Evolutionary conservation across 495 filamentous ascomycete species (phyloP).

Genomic region (Baudoinia panamericana): DNA sequence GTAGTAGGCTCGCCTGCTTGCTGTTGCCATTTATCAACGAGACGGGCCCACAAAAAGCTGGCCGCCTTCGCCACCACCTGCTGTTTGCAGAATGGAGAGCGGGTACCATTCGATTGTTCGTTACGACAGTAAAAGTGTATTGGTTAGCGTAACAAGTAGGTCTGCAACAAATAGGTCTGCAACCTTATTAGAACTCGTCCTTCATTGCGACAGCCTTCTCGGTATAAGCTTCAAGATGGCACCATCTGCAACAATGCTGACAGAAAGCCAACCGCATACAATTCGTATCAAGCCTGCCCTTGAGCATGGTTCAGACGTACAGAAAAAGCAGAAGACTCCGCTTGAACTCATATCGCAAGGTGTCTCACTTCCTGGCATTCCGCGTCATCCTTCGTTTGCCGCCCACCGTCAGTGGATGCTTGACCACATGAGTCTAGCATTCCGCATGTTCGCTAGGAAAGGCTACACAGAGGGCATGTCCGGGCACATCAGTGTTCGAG

Average conservation of each 20-base stretch:
- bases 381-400: constrained; percentile 22
- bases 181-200: no score
- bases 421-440: constrained; percentile 46
- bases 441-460: constrained; percentile 42
- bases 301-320: no score
- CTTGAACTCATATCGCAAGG: constrained; percentile 31
- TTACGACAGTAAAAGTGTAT: no score
- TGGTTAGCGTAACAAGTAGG: no score
- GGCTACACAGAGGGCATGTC: constrained; percentile 53
- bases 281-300: not conserved
- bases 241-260: constrained; percentile 14
- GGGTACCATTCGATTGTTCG: no score
- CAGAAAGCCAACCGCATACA: not conserved
- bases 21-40: no score
- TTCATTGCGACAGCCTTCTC: no score
- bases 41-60: no score
- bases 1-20: no score
- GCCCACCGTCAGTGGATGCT: constrained; percentile 36
- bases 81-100: no score
- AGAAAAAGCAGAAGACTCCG: constrained; percentile 20
- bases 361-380: constrained; percentile 22
- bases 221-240: constrained; percentile 12
- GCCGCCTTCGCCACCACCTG: no score
- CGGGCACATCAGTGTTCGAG: constrained; percentile 52
- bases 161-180: no score